Evolutionary conservation across 306 rosid genomes (phyloP).

Genomic region (Albizia julibrissin): DNA sequence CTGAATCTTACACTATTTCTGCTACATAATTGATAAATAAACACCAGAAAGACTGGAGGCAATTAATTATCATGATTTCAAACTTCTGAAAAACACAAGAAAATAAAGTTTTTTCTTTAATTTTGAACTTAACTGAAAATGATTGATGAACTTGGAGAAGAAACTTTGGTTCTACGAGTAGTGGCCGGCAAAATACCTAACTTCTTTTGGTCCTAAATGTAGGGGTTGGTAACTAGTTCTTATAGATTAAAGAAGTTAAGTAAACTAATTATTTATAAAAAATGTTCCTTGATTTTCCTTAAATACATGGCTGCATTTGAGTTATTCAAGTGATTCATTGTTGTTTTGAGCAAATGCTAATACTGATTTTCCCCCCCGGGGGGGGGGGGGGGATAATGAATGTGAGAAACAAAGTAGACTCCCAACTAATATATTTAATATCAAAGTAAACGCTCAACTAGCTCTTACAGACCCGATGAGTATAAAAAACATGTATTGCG

Average conservation of each 20-base stretch:
- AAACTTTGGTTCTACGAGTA: background rate
- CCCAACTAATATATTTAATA: no score
- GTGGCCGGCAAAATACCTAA: background rate
- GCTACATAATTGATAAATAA: slow-evolving; percentile 41
- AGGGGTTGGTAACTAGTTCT: background rate
- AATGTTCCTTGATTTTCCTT: background rate
- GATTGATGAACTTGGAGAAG: background rate
- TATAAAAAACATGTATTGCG: background rate
- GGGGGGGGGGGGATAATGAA: background rate
- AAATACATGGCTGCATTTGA: background rate
- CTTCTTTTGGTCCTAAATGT: no score
- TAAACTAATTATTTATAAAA: background rate
- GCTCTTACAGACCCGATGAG: background rate
- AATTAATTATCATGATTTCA: background rate
- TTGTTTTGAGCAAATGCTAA: background rate
- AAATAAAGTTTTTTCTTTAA: background rate
- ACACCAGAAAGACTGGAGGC: slow-evolving; percentile 32
- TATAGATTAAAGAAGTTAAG: background rate
- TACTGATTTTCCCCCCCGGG: no score
- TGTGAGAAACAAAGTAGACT: background rate
- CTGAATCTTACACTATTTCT: slow-evolving; percentile 58
- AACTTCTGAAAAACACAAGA: background rate
- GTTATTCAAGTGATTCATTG: background rate
- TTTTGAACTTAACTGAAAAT: background rate
- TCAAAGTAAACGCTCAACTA: no score